Base-by-base conservation (phyloP, 2,329 filamentous ascomycete genomes). In the Thielaviopsis punctulata region DNA sequence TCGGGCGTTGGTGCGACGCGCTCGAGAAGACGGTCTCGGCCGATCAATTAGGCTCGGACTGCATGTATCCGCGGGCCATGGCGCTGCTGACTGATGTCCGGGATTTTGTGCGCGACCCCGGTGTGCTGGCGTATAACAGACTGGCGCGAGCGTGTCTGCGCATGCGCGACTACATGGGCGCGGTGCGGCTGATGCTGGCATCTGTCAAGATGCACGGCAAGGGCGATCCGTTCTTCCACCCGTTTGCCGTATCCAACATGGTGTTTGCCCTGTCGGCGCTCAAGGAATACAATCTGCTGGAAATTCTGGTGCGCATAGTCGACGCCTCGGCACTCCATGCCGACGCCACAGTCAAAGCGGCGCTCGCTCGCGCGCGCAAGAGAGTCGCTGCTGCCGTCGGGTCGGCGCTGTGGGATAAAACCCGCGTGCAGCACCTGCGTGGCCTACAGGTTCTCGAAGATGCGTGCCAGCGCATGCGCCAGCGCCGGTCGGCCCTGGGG, bases 251-350 rank as follows among this genome's bases (percentile, higher is more conserved):
- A 4, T 55, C 53, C 1, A 55, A 55, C 18, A 30, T 55, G 21
- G 47, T 55, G 9, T 55, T 55, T 55, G 49, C 49, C 9, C 23
- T 52, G 21, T 55, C 53, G 13, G 53, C 53, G 3, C 39, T 55
- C 10, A 23, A 39, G 24, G 49, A 55, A 12, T 55, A 55, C 46
- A 44, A 51, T n/a, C 5, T 52, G 10, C 21, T 55, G 13, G 24
- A 49, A 6, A 47, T 51, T 7, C 27, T 55, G 24, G 19, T 55
- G 27, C 21, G 30, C 3, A 46, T 52, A 7, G n/a, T 55, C 21
- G 45, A 48, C 15, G 19, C 24, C 3, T 24, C 45, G 23, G 15
- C 25, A 24, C 43, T 52, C 8, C n/a, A 19, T 18, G 39, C 53
- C n/a, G 53, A 55, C 15, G 41, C 41, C 12, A 49, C 44, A 2